Percentiles rank a stretch among this genome's conserved stretches.
Evolutionary conservation across 2,329 filamentous ascomycete species (phyloP).

Genomic region (Trichocomaceae sp.): DNA sequence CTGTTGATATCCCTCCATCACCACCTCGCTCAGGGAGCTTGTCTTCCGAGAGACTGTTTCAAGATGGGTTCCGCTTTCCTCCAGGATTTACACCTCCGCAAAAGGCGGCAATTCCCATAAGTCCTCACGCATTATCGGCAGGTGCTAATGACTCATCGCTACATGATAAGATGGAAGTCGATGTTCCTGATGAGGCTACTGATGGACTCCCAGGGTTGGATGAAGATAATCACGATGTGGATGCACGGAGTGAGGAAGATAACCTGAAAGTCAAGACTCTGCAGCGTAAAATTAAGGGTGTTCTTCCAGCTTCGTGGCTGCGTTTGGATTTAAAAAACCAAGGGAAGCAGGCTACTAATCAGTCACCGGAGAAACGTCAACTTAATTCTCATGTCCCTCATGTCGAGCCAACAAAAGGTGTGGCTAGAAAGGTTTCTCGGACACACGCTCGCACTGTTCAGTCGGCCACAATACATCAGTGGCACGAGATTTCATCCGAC

Average conservation of each 20-base stretch:
- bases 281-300: slow-evolving; percentile 41
- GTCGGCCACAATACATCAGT: slow-evolving; percentile 13
- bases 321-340: slow-evolving; percentile 35
- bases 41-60: slow-evolving; percentile 21
- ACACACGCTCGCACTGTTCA: slow-evolving; percentile 16
- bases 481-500: slow-evolving; percentile 19
- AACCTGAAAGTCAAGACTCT: slow-evolving; percentile 27
- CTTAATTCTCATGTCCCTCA: slow-evolving; percentile 17
- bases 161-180: slow-evolving; percentile 15
- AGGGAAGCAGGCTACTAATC: slow-evolving; percentile 17
- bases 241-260: slow-evolving; percentile 18
- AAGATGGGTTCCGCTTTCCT: slow-evolving; percentile 32
- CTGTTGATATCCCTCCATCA: slow-evolving; percentile 33
- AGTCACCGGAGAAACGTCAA: slow-evolving; percentile 14
- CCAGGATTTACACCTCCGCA: slow-evolving; percentile 27
- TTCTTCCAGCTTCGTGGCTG: slow-evolving; percentile 45
- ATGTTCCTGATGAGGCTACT: slow-evolving; percentile 11
- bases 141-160: slow-evolving; percentile 15
- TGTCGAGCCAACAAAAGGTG: slow-evolving; percentile 26
- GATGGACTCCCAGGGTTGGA: neutral
- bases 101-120: slow-evolving; percentile 20
- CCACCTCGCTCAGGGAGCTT: slow-evolving; percentile 34
- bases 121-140: slow-evolving; percentile 16
- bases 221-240: slow-evolving; percentile 14
- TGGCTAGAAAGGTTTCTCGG: slow-evolving; percentile 28